A percentile compares a stretch with the other conserved stretches of the same genome.
These are phyloP conservation scores for Pythium scleroteichum DNA, from an alignment of 352 stramenopile species.

Conservation along the genomic window DNA sequence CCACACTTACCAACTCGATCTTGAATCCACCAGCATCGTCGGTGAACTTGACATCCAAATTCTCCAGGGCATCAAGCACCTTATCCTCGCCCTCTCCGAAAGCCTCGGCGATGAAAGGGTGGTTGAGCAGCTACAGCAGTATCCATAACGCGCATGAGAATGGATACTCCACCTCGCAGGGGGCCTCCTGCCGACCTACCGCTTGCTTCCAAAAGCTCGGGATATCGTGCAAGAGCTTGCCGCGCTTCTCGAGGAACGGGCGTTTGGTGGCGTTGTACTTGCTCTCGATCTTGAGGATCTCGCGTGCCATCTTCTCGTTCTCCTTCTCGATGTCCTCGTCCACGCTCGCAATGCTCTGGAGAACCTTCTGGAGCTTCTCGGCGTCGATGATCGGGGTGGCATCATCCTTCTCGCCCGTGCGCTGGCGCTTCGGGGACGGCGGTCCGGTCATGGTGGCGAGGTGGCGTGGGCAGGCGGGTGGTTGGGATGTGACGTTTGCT, in stretches of 20 bases:
- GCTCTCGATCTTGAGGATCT: slow-evolving; percentile 74
- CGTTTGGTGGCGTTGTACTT: slow-evolving; percentile 77
- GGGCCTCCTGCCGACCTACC: slow-evolving; percentile 32
- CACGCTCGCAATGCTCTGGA: slow-evolving; percentile 49
- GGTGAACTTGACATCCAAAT: slow-evolving; percentile 63
- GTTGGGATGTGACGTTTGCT: slow-evolving; percentile 11
- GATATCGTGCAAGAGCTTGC: slow-evolving; percentile 62
- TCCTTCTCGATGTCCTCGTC: slow-evolving; percentile 67
- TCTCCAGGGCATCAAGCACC: slow-evolving; percentile 51
- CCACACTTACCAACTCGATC: slow-evolving; percentile 55
- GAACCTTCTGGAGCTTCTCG: slow-evolving; percentile 56
- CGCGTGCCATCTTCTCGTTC: slow-evolving; percentile 59
- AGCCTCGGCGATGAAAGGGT: slow-evolving; percentile 53
- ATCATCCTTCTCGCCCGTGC: slow-evolving; percentile 52
- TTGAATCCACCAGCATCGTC: slow-evolving; percentile 73
- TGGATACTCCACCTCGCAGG: too few species aligned
- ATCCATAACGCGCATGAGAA: too few species aligned
- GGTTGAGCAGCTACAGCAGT: slow-evolving; percentile 54
- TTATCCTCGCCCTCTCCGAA: slow-evolving; percentile 54
- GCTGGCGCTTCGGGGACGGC: slow-evolving; percentile 75
- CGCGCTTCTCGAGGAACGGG: slow-evolving; percentile 64
- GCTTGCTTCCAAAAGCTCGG: slow-evolving; percentile 78
- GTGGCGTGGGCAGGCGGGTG: not conserved
- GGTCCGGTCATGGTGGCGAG: slow-evolving; percentile 43
- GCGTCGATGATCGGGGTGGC: slow-evolving; percentile 27